phyloP scores from a whole-genome alignment of 257 asterid species.

The Vinca minor region DNA sequence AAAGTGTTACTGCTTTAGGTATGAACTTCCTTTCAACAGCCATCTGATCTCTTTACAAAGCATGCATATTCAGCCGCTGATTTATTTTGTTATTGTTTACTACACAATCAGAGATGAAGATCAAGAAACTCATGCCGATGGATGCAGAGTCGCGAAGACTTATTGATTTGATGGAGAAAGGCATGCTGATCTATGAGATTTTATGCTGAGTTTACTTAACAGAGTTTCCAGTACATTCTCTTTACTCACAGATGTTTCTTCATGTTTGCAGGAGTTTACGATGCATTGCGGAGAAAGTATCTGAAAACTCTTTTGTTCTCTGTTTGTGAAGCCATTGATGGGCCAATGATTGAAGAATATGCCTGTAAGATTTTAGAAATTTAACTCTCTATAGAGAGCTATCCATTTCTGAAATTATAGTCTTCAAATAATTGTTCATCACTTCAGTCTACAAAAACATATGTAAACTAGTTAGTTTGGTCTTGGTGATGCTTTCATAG shows the following conservation, averaged over 20 bases:
- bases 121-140: constrained; percentile 96
- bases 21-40: constrained; percentile 14
- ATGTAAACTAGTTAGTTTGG: not conserved
- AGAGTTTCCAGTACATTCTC: constrained; percentile 5
- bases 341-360: constrained; percentile 90
- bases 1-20: constrained; percentile 92
- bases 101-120: constrained; percentile 66
- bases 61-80: not conserved
- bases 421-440: not conserved
- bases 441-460: not conserved
- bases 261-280: constrained; percentile 64
- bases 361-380: constrained; percentile 46
- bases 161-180: constrained; percentile 99
- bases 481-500: constrained; percentile 1
- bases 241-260: constrained; percentile 8
- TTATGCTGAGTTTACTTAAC: constrained; percentile 5
- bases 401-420: not conserved
- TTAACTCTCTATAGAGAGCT: not conserved
- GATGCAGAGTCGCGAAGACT: constrained; percentile 95
- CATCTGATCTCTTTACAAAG: not conserved
- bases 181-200: constrained; percentile 22
- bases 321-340: constrained; percentile 71
- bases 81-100: constrained; percentile 11
- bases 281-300: constrained; percentile 86
- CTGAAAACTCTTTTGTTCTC: constrained; percentile 83